Conservation (phyloP, 108 stramenopile species). For the Mayamaea pseudoterrestris region DNA sequence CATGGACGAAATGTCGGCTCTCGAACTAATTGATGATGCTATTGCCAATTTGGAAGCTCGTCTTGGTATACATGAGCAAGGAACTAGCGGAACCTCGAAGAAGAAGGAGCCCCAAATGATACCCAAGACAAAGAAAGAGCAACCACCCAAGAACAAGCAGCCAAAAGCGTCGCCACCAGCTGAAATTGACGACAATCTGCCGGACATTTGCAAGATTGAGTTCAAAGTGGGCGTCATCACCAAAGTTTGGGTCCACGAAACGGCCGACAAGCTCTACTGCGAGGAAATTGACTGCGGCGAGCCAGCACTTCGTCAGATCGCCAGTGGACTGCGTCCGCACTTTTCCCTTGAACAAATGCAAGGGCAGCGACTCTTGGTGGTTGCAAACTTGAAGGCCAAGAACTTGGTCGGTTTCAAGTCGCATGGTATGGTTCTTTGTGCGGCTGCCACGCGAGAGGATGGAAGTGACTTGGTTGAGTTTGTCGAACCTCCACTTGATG, state of each 20-base stretch:
- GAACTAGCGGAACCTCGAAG: not conserved
- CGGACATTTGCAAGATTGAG: constrained; percentile 78
- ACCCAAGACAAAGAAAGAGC: not conserved
- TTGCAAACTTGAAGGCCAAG: constrained; percentile 95
- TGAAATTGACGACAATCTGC: constrained; percentile 24
- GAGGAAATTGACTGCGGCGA: constrained; percentile 97
- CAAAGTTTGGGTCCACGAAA: constrained; percentile 93
- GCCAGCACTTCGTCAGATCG: constrained; percentile 73
- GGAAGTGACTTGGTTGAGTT: constrained; percentile 81
- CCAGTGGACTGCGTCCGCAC: constrained; percentile 82
- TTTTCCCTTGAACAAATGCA: constrained; percentile 85
- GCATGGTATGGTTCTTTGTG: constrained; percentile 98
- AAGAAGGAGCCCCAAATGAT: constrained; percentile 4
- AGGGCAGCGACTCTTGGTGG: constrained; percentile 84
- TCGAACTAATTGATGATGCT: constrained; percentile 57
- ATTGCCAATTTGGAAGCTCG: constrained; percentile 71
- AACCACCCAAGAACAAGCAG: constrained; percentile 11
- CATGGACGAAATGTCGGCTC: constrained; percentile 17
- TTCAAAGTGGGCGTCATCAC: constrained; percentile 84
- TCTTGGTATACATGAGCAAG: constrained; percentile 43
- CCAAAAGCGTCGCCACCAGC: constrained; percentile 10
- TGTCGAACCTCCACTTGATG: constrained; percentile 87
- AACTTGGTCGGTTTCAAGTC: constrained; percentile 90
- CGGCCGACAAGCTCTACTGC: constrained; percentile 95
- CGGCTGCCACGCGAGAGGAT: constrained; percentile 51